phyloP scores from a whole-genome alignment of 1,139 yeast genomes.

The Lodderomyces pseudojiufengensis region DNA sequence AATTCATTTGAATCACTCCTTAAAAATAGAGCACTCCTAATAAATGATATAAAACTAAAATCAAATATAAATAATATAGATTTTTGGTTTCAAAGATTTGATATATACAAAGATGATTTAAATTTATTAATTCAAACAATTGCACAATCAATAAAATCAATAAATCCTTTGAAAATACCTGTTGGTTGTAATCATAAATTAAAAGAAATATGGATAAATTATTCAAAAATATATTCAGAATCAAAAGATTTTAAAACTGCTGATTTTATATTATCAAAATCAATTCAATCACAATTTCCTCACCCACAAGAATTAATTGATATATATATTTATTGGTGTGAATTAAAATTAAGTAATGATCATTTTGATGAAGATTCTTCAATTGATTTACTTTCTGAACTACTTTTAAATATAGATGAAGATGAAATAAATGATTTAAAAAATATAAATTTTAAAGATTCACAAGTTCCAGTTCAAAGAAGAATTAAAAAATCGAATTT shows the following conservation, averaged over 20 bases:
- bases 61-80: conserved; percentile 60
- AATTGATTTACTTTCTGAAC: conserved; percentile 47
- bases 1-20: conserved; percentile 54
- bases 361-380: conserved; percentile 49
- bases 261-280: conserved; percentile 58
- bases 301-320: conserved; percentile 62
- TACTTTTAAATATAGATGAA: conserved; percentile 32
- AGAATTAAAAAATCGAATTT: conserved; percentile 57
- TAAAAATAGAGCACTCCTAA: conserved; percentile 49
- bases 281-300: conserved; percentile 67
- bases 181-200: conserved; percentile 31
- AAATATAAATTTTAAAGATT: conserved; percentile 33
- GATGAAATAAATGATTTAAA: conserved; percentile 15
- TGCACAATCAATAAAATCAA: conserved; percentile 62
- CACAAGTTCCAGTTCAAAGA: conserved; percentile 51
- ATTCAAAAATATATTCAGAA: conserved; percentile 62
- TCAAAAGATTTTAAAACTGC: conserved; percentile 59
- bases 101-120: conserved; percentile 27
- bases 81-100: conserved; percentile 65
- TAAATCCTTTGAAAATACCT: conserved; percentile 58
- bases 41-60: conserved; percentile 65
- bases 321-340: conserved; percentile 73
- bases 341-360: conserved; percentile 51
- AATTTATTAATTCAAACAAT: conserved; percentile 52
- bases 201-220: conserved; percentile 63